phyloP scores from a whole-genome alignment of 2,329 filamentous ascomycete genomes.

The Ambrosiella beaveri region DNA sequence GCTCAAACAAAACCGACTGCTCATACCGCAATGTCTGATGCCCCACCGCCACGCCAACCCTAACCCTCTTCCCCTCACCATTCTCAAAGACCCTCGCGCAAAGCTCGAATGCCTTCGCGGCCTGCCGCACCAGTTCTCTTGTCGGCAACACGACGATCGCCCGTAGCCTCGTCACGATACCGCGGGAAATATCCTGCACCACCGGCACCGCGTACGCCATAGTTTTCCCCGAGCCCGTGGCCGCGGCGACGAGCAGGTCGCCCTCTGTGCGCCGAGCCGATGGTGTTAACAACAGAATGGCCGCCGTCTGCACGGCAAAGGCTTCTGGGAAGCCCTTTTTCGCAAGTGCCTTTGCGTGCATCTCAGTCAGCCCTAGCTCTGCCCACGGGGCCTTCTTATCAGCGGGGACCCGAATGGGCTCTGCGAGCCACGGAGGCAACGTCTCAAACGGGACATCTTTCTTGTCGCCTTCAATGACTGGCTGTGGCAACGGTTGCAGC shows the following conservation, averaged over 20 bases:
- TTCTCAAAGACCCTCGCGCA: slow-evolving; percentile 46
- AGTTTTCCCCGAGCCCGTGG: slow-evolving; percentile 92
- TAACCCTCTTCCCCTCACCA: slow-evolving; percentile 45
- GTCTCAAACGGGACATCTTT: slow-evolving; percentile 49
- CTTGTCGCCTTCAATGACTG: slow-evolving; percentile 40
- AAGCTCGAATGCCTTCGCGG: slow-evolving; percentile 57
- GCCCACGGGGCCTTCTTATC: slow-evolving; percentile 43
- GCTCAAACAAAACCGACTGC: slow-evolving; percentile 31
- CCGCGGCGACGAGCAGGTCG: slow-evolving; percentile 78
- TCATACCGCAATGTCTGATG: slow-evolving; percentile 56
- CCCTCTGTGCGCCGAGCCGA: slow-evolving; percentile 43
- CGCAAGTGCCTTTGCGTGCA: slow-evolving; percentile 43
- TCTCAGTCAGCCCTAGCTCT: slow-evolving; percentile 42
- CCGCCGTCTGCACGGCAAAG: slow-evolving; percentile 27
- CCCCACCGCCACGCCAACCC: slow-evolving; percentile 68
- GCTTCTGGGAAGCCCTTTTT: slow-evolving; percentile 33
- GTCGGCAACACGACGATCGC: slow-evolving; percentile 82
- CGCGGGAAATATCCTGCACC: slow-evolving; percentile 53
- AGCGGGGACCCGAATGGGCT: slow-evolving; percentile 51
- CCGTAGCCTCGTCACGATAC: slow-evolving; percentile 47
- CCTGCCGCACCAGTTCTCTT: slow-evolving; percentile 76
- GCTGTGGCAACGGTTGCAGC: slow-evolving; percentile 68
- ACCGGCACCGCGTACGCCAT: slow-evolving; percentile 80
- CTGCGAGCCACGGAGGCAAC: slow-evolving; percentile 63
- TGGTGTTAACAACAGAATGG: slow-evolving; percentile 64